These are phyloP conservation scores for Lippia alba DNA, from an alignment of 305 asterid genomes.

Conservation along the genomic window DNA sequence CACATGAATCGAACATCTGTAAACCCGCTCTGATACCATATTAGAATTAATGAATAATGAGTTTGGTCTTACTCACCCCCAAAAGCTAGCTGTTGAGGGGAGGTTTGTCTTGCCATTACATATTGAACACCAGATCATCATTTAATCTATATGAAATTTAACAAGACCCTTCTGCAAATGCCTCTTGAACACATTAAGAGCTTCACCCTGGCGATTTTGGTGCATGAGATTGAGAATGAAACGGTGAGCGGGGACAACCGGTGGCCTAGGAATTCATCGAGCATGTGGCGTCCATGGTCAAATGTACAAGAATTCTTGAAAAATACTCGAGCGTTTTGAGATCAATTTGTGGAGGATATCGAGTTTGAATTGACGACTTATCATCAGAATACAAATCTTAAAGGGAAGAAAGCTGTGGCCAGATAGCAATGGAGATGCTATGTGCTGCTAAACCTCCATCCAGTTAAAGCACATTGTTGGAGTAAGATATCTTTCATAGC, in stretches of 20 bases:
- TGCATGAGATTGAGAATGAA: slow-evolving; percentile 62
- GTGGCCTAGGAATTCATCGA: slow-evolving; percentile 64
- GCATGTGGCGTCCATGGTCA: slow-evolving; percentile 53
- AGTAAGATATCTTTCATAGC: too few relatives aligned
- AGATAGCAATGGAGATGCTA: background rate
- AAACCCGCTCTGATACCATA: too few relatives aligned
- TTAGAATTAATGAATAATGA: too few relatives aligned
- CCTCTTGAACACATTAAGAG: slow-evolving; percentile 56
- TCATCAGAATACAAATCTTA: slow-evolving; percentile 42
- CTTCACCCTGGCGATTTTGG: slow-evolving; percentile 50
- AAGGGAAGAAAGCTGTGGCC: background rate
- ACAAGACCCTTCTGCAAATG: slow-evolving; percentile 57
- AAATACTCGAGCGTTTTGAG: background rate
- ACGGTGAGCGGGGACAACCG: slow-evolving; percentile 46
- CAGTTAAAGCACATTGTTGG: too few relatives aligned
- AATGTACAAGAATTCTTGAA: slow-evolving; percentile 21
- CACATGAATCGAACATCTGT: too few relatives aligned
- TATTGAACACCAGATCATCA: too few relatives aligned
- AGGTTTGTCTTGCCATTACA: too few relatives aligned
- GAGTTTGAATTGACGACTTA: slow-evolving; percentile 51
- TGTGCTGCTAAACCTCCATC: too few relatives aligned
- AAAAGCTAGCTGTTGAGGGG: too few relatives aligned
- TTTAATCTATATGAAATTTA: slow-evolving; percentile 66
- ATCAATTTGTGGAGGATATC: slow-evolving; percentile 34
- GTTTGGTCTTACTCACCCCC: too few relatives aligned